Evolutionary conservation across 2,329 filamentous ascomycete genomes (phyloP).

Genomic region (Colletotrichum scovillei): DNA sequence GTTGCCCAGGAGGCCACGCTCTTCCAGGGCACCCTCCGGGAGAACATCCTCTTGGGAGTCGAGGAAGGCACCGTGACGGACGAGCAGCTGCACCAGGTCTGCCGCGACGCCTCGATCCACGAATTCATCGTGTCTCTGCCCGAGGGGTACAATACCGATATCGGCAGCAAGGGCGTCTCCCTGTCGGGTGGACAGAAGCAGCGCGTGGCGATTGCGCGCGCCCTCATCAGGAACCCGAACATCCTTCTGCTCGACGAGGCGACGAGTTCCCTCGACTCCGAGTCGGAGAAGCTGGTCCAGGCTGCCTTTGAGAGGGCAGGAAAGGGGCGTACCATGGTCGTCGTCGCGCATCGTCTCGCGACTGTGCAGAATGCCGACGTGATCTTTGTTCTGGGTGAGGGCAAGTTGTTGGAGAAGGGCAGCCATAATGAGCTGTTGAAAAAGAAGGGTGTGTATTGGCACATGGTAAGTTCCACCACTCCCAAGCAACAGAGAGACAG

Average conservation of each 20-base stretch:
- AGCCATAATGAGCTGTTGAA: conserved; percentile 63
- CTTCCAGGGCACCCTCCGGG: conserved; percentile 73
- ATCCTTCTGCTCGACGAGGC: conserved; percentile 79
- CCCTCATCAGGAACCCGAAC: conserved; percentile 73
- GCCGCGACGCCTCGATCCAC: conserved; percentile 74
- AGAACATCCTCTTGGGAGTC: conserved; percentile 77
- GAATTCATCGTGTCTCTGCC: conserved; percentile 77
- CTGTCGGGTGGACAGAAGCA: conserved; percentile 81
- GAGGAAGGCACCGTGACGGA: conserved; percentile 63
- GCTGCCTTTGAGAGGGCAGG: conserved; percentile 74
- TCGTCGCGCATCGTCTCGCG: conserved; percentile 81
- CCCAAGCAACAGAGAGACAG: neutral
- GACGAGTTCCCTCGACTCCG: conserved; percentile 75
- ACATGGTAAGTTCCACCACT: conserved; percentile 59
- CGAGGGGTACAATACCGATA: conserved; percentile 74
- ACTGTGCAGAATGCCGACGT: conserved; percentile 83
- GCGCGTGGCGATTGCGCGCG: conserved; percentile 76
- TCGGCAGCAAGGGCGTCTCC: conserved; percentile 74
- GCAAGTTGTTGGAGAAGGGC: conserved; percentile 66
- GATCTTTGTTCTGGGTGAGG: conserved; percentile 82
- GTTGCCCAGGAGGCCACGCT: conserved; percentile 81
- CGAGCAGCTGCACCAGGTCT: conserved; percentile 62
- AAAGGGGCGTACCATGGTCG: conserved; percentile 73
- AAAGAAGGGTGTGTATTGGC: conserved; percentile 65
- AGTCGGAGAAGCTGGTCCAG: conserved; percentile 72